Evolutionary conservation across 805 yeast species (phyloP).

Genomic region (Candida germanica): DNA sequence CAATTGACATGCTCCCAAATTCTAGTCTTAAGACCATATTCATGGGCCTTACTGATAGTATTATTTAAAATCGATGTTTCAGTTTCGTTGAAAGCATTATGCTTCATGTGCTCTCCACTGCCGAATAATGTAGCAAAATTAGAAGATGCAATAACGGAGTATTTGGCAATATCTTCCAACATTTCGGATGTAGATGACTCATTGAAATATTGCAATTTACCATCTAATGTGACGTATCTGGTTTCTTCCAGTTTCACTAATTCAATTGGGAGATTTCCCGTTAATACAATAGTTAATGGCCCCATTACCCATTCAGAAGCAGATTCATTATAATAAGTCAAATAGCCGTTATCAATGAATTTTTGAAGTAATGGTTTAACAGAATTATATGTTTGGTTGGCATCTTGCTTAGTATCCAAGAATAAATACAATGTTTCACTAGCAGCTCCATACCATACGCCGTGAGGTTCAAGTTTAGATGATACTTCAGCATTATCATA

Average conservation of each 20-base stretch:
- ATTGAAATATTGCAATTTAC: conserved; percentile 39
- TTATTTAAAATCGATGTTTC: conserved; percentile 28
- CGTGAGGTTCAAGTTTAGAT: conserved; percentile 13
- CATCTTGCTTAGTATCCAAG: conserved; percentile 60
- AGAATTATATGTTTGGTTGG: conserved; percentile 43
- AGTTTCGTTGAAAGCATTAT: conserved; percentile 21
- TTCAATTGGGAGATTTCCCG: conserved; percentile 61
- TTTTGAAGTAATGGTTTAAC: conserved; percentile 46
- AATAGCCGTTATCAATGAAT: conserved; percentile 47
- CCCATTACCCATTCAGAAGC: conserved; percentile 37
- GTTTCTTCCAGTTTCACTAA: conserved; percentile 21
- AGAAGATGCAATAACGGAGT: conserved; percentile 44
- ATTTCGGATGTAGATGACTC: conserved; percentile 20
- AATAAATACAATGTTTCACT: conserved; percentile 57
- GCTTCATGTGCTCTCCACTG: conserved; percentile 19
- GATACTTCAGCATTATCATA: conserved; percentile 15
- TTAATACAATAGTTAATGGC: conserved; percentile 61
- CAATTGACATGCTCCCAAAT: conserved; percentile 72
- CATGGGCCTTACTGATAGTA: conserved; percentile 44
- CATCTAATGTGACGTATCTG: conserved; percentile 50
- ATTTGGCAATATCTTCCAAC: conserved; percentile 21
- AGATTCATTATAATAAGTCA: conserved; percentile 46
- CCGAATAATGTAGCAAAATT: conserved; percentile 34
- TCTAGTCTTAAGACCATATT: conserved; percentile 50
- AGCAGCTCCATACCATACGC: conserved; percentile 42